Evolutionary conservation across 768 basidiomycete species (phyloP).

Genomic region (Russula compacta): DNA sequence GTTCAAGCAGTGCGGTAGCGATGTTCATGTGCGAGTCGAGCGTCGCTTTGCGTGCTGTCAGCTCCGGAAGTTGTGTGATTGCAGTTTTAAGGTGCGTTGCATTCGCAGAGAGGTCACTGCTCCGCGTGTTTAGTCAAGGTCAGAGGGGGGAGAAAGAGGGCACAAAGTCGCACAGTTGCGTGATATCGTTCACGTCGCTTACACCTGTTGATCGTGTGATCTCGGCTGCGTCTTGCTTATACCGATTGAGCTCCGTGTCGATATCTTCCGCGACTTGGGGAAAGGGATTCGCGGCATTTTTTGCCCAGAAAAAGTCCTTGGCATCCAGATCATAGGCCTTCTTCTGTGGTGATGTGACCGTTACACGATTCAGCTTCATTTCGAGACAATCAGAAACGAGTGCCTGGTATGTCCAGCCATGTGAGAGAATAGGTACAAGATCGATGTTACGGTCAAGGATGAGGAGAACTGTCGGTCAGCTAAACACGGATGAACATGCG

Average conservation of each 20-base stretch:
- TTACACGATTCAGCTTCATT: constrained; percentile 92
- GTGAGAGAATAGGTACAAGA: constrained; percentile 84
- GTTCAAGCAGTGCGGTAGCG: constrained; percentile 86
- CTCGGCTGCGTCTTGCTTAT: constrained; percentile 94
- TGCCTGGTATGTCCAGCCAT: constrained; percentile 99
- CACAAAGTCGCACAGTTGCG: constrained; percentile 68
- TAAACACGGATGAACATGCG: constrained; percentile 3
- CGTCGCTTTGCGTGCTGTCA: constrained; percentile 93
- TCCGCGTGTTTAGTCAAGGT: not conserved
- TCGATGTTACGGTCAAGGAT: constrained; percentile 94
- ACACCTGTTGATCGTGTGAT: constrained; percentile 94
- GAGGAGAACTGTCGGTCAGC: constrained; percentile 60
- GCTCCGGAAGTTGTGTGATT: constrained; percentile 91
- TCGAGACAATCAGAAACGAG: constrained; percentile 96
- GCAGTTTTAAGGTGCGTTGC: constrained; percentile 93
- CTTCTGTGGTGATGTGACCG: constrained; percentile 63
- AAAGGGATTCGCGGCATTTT: constrained; percentile 93
- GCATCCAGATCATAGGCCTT: constrained; percentile 95
- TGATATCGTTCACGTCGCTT: constrained; percentile 89
- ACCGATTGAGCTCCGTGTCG: constrained; percentile 81
- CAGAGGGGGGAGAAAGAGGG: not conserved
- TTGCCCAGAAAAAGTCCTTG: constrained; percentile 99
- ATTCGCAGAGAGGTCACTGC: constrained; percentile 83
- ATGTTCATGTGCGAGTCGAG: constrained; percentile 99
- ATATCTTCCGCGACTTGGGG: constrained; percentile 98